phyloP scores from a whole-genome alignment of 2,329 filamentous ascomycete species.

The Botryotinia calthae region DNA sequence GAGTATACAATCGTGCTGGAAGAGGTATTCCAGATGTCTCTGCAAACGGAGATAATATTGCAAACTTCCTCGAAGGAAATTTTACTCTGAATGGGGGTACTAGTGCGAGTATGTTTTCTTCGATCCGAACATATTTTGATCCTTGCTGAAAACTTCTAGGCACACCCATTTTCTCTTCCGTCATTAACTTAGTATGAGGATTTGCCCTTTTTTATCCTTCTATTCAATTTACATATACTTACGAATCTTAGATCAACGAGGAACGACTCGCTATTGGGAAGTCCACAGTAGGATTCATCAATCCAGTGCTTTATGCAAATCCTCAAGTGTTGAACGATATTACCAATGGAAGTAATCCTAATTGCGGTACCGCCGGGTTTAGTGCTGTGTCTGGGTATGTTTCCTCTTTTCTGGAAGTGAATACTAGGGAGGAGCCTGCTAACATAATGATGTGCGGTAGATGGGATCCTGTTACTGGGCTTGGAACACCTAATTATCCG shows the following conservation, averaged over 20 bases:
- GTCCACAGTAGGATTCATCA: conserved; percentile 42
- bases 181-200: conserved; percentile 17
- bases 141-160: conserved; percentile 30
- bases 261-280: conserved; percentile 40
- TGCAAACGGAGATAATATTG: conserved; percentile 42
- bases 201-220: not conserved
- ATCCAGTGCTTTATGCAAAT: conserved; percentile 37
- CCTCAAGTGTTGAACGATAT: conserved; percentile 38
- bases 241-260: conserved; percentile 40
- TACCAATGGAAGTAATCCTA: conserved; percentile 36
- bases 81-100: conserved; percentile 16
- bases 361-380: conserved; percentile 39
- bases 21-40: conserved; percentile 50
- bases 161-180: conserved; percentile 18
- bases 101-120: conserved; percentile 14
- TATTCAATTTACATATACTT: not conserved
- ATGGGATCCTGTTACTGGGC: conserved; percentile 40
- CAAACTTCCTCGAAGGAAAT: not conserved
- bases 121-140: not conserved
- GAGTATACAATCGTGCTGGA: conserved; percentile 46
- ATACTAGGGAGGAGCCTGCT: not conserved
- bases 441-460: not conserved
- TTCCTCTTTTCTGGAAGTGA: not conserved
- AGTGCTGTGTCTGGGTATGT: conserved; percentile 33
- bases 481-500: conserved; percentile 36